A percentile compares a stretch with the other conserved stretches of the same genome.
These are phyloP conservation scores for Petrea volubilis DNA, from an alignment of 257 asterid genomes.

Conservation along the genomic window DNA sequence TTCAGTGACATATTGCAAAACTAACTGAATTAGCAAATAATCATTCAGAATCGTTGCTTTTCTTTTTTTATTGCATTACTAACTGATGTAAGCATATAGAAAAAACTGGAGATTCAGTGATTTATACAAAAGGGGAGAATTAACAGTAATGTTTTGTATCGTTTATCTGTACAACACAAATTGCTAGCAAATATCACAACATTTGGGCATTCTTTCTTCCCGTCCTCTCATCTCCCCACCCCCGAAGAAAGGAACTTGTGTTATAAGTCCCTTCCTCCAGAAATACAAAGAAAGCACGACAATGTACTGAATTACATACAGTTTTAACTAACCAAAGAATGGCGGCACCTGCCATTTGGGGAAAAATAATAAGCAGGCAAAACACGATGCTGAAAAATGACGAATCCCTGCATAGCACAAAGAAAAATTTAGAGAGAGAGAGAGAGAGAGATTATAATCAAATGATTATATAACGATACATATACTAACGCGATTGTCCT, in stretches of 20 bases:
- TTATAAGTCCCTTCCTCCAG: constrained; percentile 26
- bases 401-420: constrained; percentile 37
- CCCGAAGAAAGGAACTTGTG: background rate
- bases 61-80: too few species aligned
- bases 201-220: background rate
- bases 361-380: constrained; percentile 37
- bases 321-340: constrained; percentile 56
- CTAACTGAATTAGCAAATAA: background rate
- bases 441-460: too few species aligned
- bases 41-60: background rate
- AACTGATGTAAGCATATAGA: background rate
- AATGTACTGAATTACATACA: constrained; percentile 54
- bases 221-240: background rate
- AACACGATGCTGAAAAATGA: constrained; percentile 20
- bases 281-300: constrained; percentile 23
- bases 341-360: constrained; percentile 49
- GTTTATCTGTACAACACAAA: constrained; percentile 22
- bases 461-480: too few species aligned
- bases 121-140: background rate
- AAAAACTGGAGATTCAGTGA: background rate
- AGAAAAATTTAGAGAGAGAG: too few species aligned
- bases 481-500: background rate
- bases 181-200: constrained; percentile 17
- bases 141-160: background rate
- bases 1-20: background rate